phyloP scores from a whole-genome alignment of 495 filamentous ascomycete genomes.

The Penicillium psychrofluorescens region DNA sequence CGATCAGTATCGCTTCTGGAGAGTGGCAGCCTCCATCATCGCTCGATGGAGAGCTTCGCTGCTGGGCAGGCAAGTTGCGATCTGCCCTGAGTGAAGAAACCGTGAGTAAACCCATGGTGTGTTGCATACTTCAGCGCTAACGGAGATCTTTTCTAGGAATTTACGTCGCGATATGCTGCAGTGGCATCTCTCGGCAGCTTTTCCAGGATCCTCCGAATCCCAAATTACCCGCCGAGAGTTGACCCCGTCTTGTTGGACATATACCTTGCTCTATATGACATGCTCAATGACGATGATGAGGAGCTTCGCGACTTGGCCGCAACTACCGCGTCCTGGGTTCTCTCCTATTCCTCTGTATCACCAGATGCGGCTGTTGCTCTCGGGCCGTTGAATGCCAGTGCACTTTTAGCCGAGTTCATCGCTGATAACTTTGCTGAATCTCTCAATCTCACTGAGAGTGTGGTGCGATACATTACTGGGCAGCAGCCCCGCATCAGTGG shows the following conservation, averaged over 20 bases:
- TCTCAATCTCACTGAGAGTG: conserved; percentile 18
- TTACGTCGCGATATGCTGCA: conserved; percentile 57
- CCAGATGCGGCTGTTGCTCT: conserved; percentile 22
- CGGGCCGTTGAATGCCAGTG: conserved; percentile 40
- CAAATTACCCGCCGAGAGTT: conserved; percentile 14
- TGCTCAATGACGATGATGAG: conserved; percentile 84
- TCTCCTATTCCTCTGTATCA: conserved; percentile 31
- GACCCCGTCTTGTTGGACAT: conserved; percentile 31
- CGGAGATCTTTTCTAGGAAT: conserved; percentile 39
- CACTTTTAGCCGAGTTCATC: conserved; percentile 40
- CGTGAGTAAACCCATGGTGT: conserved; percentile 13
- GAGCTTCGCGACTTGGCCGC: conserved; percentile 69
- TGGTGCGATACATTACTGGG: conserved; percentile 22
- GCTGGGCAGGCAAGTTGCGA: conserved; percentile 27
- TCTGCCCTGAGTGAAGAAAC: conserved; percentile 37
- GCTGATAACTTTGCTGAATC: conserved; percentile 28
- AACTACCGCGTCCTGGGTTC: conserved; percentile 32
- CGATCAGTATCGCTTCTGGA: conserved; percentile 39
- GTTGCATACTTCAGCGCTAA: background rate
- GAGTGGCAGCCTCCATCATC: conserved; percentile 3
- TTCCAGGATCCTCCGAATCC: conserved; percentile 15
- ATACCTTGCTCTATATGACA: conserved; percentile 50
- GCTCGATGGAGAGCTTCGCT: conserved; percentile 15
- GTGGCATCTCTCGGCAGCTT: conserved; percentile 34
- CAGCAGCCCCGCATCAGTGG: conserved; percentile 18